phyloP scores from a whole-genome alignment of 2,329 filamentous ascomycete species.

The Claviceps digitariae region DNA sequence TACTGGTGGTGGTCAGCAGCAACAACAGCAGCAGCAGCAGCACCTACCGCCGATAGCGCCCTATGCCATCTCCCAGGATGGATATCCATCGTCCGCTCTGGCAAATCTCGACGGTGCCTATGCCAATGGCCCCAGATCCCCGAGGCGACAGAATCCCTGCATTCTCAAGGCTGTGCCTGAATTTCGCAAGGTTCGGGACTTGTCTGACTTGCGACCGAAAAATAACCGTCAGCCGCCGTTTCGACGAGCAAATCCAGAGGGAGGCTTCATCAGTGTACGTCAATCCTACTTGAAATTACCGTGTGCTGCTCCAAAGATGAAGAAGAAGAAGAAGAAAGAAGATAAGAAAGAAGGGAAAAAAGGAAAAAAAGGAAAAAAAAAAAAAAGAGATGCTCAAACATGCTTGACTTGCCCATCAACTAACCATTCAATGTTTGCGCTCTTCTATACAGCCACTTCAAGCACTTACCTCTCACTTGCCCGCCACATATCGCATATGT shows the following conservation, averaged over 20 bases:
- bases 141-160: slow-evolving; percentile 37
- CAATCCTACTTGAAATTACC: neutral
- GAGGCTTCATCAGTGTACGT: slow-evolving; percentile 91
- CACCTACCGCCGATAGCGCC: slow-evolving; percentile 64
- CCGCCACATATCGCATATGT: slow-evolving; percentile 94
- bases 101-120: slow-evolving; percentile 57
- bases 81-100: slow-evolving; percentile 60
- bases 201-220: slow-evolving; percentile 65
- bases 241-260: slow-evolving; percentile 86
- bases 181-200: slow-evolving; percentile 64
- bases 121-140: slow-evolving; percentile 42
- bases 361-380: neutral
- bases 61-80: slow-evolving; percentile 54
- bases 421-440: neutral
- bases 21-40: slow-evolving; percentile 21
- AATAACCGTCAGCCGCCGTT: slow-evolving; percentile 83
- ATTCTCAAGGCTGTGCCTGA: slow-evolving; percentile 61
- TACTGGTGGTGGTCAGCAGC: too few species aligned
- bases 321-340: neutral
- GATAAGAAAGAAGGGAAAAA: neutral
- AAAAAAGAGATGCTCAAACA: neutral
- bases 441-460: slow-evolving; percentile 60
- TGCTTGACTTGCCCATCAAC: neutral
- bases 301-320: neutral
- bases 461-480: slow-evolving; percentile 84